Conservation (phyloP, 805 yeast species). For the Clavispora phyllophila region DNA sequence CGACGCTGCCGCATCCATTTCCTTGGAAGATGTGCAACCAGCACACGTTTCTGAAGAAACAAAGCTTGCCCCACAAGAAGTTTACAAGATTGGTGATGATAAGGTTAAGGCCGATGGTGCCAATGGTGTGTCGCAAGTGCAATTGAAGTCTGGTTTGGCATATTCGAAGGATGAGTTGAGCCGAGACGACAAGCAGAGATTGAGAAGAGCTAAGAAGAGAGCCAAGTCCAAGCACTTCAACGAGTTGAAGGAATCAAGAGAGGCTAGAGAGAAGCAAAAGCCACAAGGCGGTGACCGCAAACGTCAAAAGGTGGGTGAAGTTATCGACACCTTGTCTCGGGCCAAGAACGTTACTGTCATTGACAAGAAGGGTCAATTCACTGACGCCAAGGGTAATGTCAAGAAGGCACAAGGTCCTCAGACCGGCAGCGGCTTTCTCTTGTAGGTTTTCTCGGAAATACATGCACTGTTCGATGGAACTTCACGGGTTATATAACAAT, state of each 20-base stretch:
- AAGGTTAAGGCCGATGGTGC: slow-evolving; percentile 25
- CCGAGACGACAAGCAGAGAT: slow-evolving; percentile 79
- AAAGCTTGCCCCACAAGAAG: slow-evolving; percentile 91
- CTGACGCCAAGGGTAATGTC: slow-evolving; percentile 66
- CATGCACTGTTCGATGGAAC: neutral
- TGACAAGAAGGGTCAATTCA: slow-evolving; percentile 68
- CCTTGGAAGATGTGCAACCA: slow-evolving; percentile 97
- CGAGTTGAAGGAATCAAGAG: slow-evolving; percentile 26
- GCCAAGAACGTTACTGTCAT: slow-evolving; percentile 77
- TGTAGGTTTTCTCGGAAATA: slow-evolving; percentile 3
- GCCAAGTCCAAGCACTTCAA: slow-evolving; percentile 57
- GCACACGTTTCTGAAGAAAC: slow-evolving; percentile 67
- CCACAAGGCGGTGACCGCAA: slow-evolving; percentile 29
- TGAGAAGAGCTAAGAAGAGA: slow-evolving; percentile 83
- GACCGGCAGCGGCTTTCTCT: slow-evolving; percentile 22
- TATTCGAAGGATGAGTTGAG: slow-evolving; percentile 77
- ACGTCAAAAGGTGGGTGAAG: slow-evolving; percentile 55
- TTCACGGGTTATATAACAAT: neutral
- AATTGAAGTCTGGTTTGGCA: slow-evolving; percentile 71
- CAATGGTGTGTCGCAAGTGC: slow-evolving; percentile 48
- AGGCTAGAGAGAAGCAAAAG: slow-evolving; percentile 25
- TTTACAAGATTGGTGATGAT: slow-evolving; percentile 55
- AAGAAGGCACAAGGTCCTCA: slow-evolving; percentile 39
- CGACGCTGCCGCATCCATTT: slow-evolving; percentile 62
- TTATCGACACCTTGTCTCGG: slow-evolving; percentile 63